phyloP scores from a whole-genome alignment of 2,329 filamentous ascomycete genomes.

The Epichloe uncinata region DNA sequence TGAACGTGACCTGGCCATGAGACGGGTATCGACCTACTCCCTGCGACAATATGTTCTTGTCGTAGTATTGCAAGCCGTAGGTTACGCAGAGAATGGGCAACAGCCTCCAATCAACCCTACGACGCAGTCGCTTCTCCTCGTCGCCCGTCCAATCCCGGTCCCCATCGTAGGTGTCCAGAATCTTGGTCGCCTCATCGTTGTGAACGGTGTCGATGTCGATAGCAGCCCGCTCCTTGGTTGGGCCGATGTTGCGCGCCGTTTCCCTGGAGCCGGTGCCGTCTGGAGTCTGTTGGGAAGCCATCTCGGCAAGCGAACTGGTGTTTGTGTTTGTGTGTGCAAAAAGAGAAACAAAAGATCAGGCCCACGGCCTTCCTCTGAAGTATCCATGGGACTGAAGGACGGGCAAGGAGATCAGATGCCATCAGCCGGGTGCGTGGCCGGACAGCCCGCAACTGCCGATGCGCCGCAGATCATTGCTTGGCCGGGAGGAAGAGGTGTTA shows the following conservation, averaged over 20 bases:
- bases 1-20: not conserved
- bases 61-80: conserved; percentile 7
- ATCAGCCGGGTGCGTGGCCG: no score
- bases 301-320: not conserved
- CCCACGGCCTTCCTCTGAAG: no score
- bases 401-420: no score
- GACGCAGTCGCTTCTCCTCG: not conserved
- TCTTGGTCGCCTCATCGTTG: not conserved
- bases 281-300: not conserved
- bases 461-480: no score
- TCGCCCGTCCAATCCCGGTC: not conserved
- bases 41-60: conserved; percentile 8
- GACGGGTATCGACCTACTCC: conserved; percentile 2
- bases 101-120: conserved; percentile 22
- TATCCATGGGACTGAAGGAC: no score
- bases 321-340: not conserved
- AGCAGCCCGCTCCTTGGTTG: not conserved
- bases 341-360: not conserved
- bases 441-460: no score
- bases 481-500: no score
- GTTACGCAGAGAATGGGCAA: conserved; percentile 6
- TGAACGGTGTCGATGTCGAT: not conserved
- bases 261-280: not conserved
- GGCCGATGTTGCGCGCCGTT: not conserved
- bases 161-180: not conserved